phyloP scores from a whole-genome alignment of 2,329 filamentous ascomycete genomes.

The Alternaria panax region DNA sequence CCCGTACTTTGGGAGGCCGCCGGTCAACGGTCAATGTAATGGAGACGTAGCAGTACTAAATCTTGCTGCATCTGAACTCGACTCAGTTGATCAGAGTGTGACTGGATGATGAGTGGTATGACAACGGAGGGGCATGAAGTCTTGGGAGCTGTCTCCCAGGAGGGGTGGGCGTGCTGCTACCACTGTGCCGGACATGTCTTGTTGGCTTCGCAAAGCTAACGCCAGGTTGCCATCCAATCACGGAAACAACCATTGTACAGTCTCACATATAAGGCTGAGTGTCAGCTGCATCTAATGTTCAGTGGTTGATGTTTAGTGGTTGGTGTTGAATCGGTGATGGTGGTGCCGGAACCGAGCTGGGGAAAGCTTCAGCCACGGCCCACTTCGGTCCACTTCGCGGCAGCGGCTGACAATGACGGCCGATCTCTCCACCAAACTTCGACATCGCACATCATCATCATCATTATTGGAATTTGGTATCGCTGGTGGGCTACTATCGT shows the following conservation, averaged over 20 bases:
- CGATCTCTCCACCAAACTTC: conserved; percentile 6
- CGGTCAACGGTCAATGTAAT: background rate
- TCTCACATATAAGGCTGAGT: conserved; percentile 22
- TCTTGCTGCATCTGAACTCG: background rate
- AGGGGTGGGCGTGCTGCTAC: background rate
- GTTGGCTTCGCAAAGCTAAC: conserved; percentile 14
- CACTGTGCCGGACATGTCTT: conserved; percentile 8
- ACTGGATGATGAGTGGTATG: conserved; percentile 12
- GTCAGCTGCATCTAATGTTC: conserved; percentile 16
- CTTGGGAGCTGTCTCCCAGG: conserved; percentile 10
- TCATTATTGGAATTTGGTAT: background rate
- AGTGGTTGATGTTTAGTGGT: conserved; percentile 26
- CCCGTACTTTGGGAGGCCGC: background rate
- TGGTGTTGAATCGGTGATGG: conserved; percentile 1
- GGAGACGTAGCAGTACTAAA: background rate
- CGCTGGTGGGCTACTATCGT: background rate
- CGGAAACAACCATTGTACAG: conserved; percentile 17
- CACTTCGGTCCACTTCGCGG: conserved; percentile 9
- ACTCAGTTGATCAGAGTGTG: background rate
- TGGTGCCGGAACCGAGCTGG: conserved; percentile 1
- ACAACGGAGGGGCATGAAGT: conserved; percentile 17
- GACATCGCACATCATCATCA: background rate
- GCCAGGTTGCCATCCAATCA: conserved; percentile 10
- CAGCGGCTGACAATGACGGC: conserved; percentile 13
- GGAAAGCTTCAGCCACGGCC: conserved; percentile 24